Evolutionary conservation across 2,329 filamentous ascomycete species (phyloP), one percentile per base, ranked within the genome.

Genomic region (Calonectria honghensis): DNA sequence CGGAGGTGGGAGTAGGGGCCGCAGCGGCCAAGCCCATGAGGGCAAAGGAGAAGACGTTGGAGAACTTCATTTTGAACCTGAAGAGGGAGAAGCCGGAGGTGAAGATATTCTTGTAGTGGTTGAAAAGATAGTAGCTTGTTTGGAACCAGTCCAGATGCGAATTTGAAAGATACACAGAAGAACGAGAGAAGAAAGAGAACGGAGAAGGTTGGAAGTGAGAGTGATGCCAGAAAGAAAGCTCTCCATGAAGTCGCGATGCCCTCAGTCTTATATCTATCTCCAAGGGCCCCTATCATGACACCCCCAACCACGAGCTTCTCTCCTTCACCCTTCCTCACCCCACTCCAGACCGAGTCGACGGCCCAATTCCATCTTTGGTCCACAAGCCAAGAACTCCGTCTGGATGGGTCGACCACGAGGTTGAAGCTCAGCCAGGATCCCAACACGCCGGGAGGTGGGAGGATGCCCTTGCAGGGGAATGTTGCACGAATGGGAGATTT

Each of bases 61-160:
- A 72, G 81, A 82, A 83, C 81, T 83, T 84, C 83, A 84, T 84
- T 37, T 72, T 82, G 74, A 35, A 27, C 50, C 27, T 69, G 45
- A 48, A 48, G 45, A 48, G 63, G 35, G 57, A 69, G 37, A 35
- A 59, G 64, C 54, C 63, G 54, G 48, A 48, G 48, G 54, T 45
- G 16, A 51, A 71, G 54, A 13, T 57, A 35, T 54, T 39, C 24
- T 64, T 57, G 35, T 13, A 10, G 57, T 31, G 37, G 63, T 39
- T 48, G 20, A 52, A 67, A 70, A 29, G 45, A 57, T 73, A 45
- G 16, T 32, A 35, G 69, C 48, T 51, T 73, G 70, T 73, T 67
- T 61, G 73, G 73, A 75, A 70, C 73, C 73, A 67, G 73, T 75
- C 73, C 73, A 63, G 16, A 65, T 59, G 68, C 37, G 66, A 78